Percentiles rank a stretch among this genome's conserved stretches.
These are phyloP conservation scores for Blastomyces gilchristii DNA, from an alignment of 2,329 filamentous ascomycete genomes.

Conservation along the genomic window DNA sequence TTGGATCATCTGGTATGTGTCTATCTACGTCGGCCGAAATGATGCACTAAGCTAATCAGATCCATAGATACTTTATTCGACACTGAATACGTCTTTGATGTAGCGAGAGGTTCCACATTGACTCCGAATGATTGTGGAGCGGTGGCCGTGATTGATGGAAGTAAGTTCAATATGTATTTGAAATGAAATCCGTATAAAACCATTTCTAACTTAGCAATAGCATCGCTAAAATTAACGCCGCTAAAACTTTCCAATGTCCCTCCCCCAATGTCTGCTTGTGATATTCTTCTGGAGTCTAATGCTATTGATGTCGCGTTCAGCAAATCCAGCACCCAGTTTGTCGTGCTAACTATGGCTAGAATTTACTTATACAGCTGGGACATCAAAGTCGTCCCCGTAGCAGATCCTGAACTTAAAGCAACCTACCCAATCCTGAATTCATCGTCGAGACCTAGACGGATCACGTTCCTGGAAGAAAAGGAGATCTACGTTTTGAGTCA, in stretches of 20 bases:
- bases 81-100: slow-evolving; percentile 58
- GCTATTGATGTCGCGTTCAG: slow-evolving; percentile 67
- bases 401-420: slow-evolving; percentile 29
- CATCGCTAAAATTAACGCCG: slow-evolving; percentile 69
- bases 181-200: slow-evolving; percentile 2
- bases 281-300: slow-evolving; percentile 53
- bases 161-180: slow-evolving; percentile 27
- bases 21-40: background rate
- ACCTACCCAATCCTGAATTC: slow-evolving; percentile 28
- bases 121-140: slow-evolving; percentile 68
- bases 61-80: slow-evolving; percentile 42
- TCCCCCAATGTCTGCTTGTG: slow-evolving; percentile 81
- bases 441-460: slow-evolving; percentile 33
- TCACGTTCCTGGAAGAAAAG: slow-evolving; percentile 37
- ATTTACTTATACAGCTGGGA: slow-evolving; percentile 63
- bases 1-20: slow-evolving; percentile 42
- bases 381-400: slow-evolving; percentile 37
- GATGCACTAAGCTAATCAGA: background rate
- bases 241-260: slow-evolving; percentile 75
- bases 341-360: slow-evolving; percentile 57
- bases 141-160: slow-evolving; percentile 77
- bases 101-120: slow-evolving; percentile 56
- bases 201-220: slow-evolving; percentile 27
- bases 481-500: slow-evolving; percentile 36
- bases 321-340: slow-evolving; percentile 53